Evolutionary conservation across 768 basidiomycete genomes (phyloP), one percentile per base, ranked within the genome.

Genomic region (Hygrocybe punicea): DNA sequence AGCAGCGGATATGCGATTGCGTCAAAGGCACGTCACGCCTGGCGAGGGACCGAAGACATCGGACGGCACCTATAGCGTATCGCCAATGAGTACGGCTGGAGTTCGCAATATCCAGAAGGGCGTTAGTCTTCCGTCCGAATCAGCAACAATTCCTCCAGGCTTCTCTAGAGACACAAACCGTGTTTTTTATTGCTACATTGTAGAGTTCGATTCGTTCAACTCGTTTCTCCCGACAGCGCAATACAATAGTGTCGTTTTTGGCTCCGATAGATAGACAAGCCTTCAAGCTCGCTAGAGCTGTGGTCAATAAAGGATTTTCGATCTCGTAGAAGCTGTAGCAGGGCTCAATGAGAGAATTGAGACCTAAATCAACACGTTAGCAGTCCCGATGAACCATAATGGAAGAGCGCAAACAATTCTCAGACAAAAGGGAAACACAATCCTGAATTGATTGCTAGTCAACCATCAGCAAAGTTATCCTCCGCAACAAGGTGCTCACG

Each of bases 51-150:
- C 88, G 79, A 14, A 92, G 73, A 64, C 82, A 82, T 55, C 87
- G 78, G 25, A 85, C 76, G 9, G 89, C 87, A 36, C 84, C 82
- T 40, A 91, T 86, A 6, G 77, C 74, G 66, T 93, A 93, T 55
- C 84, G 81, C 91, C 91, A 92, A 65, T 93, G 91, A 4, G 87
- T 91, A 14, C 75, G 70, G 3, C 79, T 62, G 24, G 83, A 81
- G 19, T 81, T 76, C 1, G 82, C 89, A 36, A 89, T 77, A 25
- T 79, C 75, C 33, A 89, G 69, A 16, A 87, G 73, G 21, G 74
- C 62, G 0, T 69, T 62, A 4, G 71, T 75, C 81, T 81, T 63
- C 37, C 40, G 6, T 52, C 5, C 51, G 35, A 35, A 39, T 17
- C 25, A 29, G 23, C 13, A 48, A 23, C 46, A n/a, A 5, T 24